phyloP scores from a whole-genome alignment of 2,329 filamentous ascomycete genomes.

The Annulohypoxylon truncatum region DNA sequence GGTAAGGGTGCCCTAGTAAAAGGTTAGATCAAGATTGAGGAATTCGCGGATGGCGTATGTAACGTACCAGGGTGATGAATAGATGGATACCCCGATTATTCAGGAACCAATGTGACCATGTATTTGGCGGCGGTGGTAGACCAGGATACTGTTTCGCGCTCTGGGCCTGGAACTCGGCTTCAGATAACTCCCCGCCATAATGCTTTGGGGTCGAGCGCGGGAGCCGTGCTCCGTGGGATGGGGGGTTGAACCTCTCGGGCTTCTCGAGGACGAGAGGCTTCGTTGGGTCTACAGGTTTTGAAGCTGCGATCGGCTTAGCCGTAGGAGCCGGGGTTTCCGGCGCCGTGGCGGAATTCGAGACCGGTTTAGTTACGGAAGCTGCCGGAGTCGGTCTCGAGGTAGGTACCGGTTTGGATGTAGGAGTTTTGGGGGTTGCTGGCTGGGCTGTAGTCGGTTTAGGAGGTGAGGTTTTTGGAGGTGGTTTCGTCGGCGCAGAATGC shows the following conservation, averaged over 20 bases:
- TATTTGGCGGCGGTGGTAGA: constrained; percentile 86
- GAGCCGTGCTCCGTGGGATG: constrained; percentile 83
- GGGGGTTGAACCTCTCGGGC: constrained; percentile 89
- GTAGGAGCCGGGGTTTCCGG: constrained; percentile 19
- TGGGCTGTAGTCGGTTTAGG: constrained; percentile 21
- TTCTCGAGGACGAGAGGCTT: constrained; percentile 83
- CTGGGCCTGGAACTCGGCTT: constrained; percentile 74
- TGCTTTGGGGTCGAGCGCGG: constrained; percentile 67
- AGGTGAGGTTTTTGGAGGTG: constrained; percentile 26
- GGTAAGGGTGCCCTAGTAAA: constrained; percentile 70
- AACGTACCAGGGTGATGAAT: constrained; percentile 81
- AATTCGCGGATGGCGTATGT: not conserved
- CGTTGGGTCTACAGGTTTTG: constrained; percentile 45
- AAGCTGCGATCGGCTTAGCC: constrained; percentile 28
- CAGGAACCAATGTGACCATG: constrained; percentile 86
- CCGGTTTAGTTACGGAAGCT: constrained; percentile 4
- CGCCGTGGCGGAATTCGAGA: constrained; percentile 23
- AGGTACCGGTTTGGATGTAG: constrained; percentile 17
- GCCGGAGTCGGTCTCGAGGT: constrained; percentile 7
- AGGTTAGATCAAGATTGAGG: constrained; percentile 3
- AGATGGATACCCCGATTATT: constrained; percentile 81
- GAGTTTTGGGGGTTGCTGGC: constrained; percentile 19
- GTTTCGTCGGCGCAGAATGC: constrained; percentile 44
- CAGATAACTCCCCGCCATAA: constrained; percentile 79
- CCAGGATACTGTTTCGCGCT: constrained; percentile 82